Evolutionary conservation across 768 basidiomycete species (phyloP), one percentile per base, ranked within the genome.

Genomic region (Mrakia blollopis): DNA sequence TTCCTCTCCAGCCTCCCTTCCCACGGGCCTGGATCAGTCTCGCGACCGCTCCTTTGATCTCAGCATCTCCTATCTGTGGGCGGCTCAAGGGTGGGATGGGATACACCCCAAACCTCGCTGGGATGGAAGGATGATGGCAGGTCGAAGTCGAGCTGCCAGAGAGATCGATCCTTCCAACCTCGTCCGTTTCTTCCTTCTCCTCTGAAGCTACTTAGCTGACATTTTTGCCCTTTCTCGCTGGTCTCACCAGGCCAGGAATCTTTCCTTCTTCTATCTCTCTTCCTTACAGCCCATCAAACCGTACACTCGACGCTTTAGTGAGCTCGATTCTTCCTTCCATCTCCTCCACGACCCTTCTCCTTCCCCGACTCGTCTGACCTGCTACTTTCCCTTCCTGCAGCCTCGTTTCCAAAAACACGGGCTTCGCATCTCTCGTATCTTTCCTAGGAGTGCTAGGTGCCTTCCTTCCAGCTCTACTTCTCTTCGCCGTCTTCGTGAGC

Each of bases 231-330:
- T 37, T 25, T 65, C 3, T 18, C 21, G 8, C 32, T 7, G 5
- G 25, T 14, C 61, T 23, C 35, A 11, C 2, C 73, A 74, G 35
- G 83, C 16, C 81, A 82, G 28, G 82, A 82, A 11, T 83, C 82
- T 6, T 84, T 84, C 80, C 82, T 84, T 41, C 79, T 84, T 8
- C 81, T 83, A 6, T 84, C 84, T 5, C 81, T 84, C 0, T 78
- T 84, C 21, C 80, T 84, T 68, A 81, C 81, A 23, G 61, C 81
- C 23, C 81, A 83, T 77, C 83, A 84, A 72, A 81, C 82, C 75
- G 44, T 79, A 30, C 82, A 83, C 75, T 82, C 83, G 9, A 84
- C 84, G 16, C 79, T 84, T 57, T 80, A 82, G 57, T 73, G 54
- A 73, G 72, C 50, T 71, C 47, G 25, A 16, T 47, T 44, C 71